A percentile compares a stretch with the other conserved stretches of the same genome.
Evolutionary conservation across 495 filamentous ascomycete genomes (phyloP).

Genomic region (Annulohypoxylon nitens): DNA sequence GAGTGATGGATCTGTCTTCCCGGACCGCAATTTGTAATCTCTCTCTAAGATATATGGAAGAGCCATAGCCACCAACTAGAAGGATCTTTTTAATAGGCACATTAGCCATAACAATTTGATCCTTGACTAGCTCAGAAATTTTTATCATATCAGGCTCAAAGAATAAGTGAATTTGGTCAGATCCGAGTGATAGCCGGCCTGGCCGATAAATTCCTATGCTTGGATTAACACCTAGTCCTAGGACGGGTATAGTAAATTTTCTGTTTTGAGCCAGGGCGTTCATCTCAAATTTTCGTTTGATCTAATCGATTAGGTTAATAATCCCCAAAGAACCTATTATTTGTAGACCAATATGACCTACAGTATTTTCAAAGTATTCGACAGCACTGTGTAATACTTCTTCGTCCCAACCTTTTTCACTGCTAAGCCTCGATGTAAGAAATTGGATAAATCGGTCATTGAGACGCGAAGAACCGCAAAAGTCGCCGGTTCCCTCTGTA

Average conservation of each 20-base stretch:
- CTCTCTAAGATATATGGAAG: slow-evolving; percentile 4
- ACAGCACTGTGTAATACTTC: neutral
- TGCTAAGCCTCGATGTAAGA: neutral
- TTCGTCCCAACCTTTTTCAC: neutral
- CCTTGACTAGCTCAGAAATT: slow-evolving; percentile 1
- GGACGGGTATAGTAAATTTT: neutral
- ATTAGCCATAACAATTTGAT: slow-evolving; percentile 1
- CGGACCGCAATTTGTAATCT: neutral
- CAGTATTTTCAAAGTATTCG: neutral
- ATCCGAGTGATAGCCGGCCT: neutral
- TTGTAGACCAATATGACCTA: too few species aligned
- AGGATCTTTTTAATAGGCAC: neutral
- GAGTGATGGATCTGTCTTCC: neutral
- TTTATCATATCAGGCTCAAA: slow-evolving; percentile 8
- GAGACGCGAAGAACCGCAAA: neutral
- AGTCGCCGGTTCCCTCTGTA: neutral
- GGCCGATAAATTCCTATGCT: neutral
- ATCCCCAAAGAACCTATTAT: neutral
- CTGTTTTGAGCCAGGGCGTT: neutral
- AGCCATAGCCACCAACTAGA: slow-evolving; percentile 5
- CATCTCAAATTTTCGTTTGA: neutral
- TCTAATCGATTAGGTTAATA: neutral
- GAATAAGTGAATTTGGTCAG: neutral
- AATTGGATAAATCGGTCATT: slow-evolving; percentile 1
- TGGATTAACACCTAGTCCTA: neutral